These are phyloP conservation scores for Neurospora sp. DNA, from an alignment of 495 filamentous ascomycete species.

Conservation along the genomic window DNA sequence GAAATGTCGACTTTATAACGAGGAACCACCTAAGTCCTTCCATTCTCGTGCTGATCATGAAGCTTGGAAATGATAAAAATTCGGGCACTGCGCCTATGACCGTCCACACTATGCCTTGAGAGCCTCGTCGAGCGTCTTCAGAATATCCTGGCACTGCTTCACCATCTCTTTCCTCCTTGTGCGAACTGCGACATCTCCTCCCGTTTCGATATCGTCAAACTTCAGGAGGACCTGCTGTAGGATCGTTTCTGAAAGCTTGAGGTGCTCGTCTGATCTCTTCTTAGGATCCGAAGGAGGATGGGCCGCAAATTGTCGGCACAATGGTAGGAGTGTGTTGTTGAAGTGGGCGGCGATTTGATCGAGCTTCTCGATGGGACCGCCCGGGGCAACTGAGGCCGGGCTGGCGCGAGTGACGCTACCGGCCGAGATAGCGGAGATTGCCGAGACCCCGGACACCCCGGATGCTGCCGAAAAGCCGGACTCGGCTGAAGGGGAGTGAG, in stretches of 20 bases:
- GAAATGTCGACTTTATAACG: neutral
- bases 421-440: constrained; percentile 4
- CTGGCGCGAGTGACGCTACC: constrained; percentile 10
- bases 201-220: constrained; percentile 71
- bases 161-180: constrained; percentile 65
- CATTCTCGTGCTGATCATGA: neutral
- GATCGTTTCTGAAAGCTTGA: constrained; percentile 72
- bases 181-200: constrained; percentile 54
- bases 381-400: constrained; percentile 24
- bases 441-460: neutral
- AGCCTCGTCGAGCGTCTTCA: constrained; percentile 52
- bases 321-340: constrained; percentile 53
- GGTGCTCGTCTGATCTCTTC: constrained; percentile 66
- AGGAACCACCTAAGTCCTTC: neutral
- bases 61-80: neutral
- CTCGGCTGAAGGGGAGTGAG: constrained; percentile 14
- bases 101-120: constrained; percentile 5
- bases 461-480: constrained; percentile 10
- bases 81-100: neutral
- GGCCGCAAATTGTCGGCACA: constrained; percentile 52
- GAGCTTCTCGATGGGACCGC: constrained; percentile 58
- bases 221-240: constrained; percentile 77
- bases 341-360: constrained; percentile 58
- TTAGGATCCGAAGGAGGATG: constrained; percentile 60
- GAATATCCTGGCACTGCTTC: constrained; percentile 55